Percentiles rank a stretch among this genome's conserved stretches.
These are phyloP conservation scores for Prillingera fragicola DNA, from an alignment of 1,284 basidiomycete species.

Conservation along the genomic window DNA sequence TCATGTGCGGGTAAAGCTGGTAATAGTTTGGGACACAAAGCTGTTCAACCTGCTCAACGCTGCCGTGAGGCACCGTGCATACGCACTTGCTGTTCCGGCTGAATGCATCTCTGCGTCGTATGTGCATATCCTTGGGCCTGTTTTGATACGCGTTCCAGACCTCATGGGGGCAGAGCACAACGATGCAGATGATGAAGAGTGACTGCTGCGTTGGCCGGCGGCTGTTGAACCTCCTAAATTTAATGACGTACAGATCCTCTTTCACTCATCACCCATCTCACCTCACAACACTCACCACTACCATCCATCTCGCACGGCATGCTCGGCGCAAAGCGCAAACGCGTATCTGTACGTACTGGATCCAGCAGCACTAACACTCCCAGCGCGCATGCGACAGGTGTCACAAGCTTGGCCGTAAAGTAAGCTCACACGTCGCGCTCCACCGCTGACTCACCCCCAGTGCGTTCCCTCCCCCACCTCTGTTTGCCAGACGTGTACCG, in stretches of 20 bases:
- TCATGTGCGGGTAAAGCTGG: too few species aligned
- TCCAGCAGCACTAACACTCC: neutral
- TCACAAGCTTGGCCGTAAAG: slow-evolving; percentile 14
- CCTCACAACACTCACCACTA: neutral
- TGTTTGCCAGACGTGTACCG: slow-evolving; percentile 13
- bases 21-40: too few species aligned
- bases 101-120: too few species aligned
- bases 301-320: neutral
- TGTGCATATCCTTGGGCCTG: too few species aligned
- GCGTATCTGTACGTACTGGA: neutral
- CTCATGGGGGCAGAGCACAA: too few species aligned
- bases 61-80: too few species aligned
- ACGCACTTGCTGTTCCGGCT: too few species aligned
- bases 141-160: too few species aligned
- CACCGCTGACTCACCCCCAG: slow-evolving; percentile 6
- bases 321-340: slow-evolving; percentile 1
- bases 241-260: neutral
- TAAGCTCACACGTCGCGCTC: neutral
- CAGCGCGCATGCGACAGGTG: slow-evolving; percentile 13
- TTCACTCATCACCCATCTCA: neutral
- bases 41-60: too few species aligned
- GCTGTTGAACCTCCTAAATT: neutral
- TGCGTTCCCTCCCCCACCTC: neutral
- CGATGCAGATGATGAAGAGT: too few species aligned
- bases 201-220: too few species aligned